These are phyloP conservation scores for Rubia balearica DNA, from an alignment of 305 asterid species.

Conservation along the genomic window DNA sequence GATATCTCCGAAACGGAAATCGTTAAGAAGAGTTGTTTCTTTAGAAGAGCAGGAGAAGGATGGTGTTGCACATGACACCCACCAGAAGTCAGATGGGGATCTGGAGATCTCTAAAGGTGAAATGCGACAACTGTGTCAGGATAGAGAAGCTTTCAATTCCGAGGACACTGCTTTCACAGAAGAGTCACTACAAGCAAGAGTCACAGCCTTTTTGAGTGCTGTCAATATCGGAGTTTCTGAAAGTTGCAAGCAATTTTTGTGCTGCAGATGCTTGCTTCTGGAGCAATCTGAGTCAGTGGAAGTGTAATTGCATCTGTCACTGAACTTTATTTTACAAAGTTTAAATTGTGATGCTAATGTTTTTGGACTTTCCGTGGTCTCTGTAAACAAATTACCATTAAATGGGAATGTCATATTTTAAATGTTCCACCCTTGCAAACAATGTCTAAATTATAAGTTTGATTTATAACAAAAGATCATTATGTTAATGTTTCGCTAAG, in stretches of 20 bases:
- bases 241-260: constrained; percentile 26
- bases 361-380: background rate
- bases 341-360: background rate
- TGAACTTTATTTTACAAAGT: background rate
- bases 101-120: constrained; percentile 28
- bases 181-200: constrained; percentile 13
- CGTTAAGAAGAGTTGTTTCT: constrained; percentile 56
- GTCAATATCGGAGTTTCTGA: constrained; percentile 36
- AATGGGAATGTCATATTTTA: too few species aligned
- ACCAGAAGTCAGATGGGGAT: constrained; percentile 32
- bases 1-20: constrained; percentile 39
- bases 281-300: constrained; percentile 37
- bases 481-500: background rate
- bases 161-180: constrained; percentile 20
- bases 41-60: constrained; percentile 51
- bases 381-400: background rate
- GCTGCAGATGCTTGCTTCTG: constrained; percentile 37
- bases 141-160: constrained; percentile 22
- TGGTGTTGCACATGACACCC: constrained; percentile 31
- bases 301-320: constrained; percentile 32
- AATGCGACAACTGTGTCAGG: constrained; percentile 20
- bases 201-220: constrained; percentile 29
- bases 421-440: background rate
- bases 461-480: background rate
- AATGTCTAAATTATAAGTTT: background rate